Conservation (phyloP, 352 stramenopile species). For the Phytophthora multivora region DNA sequence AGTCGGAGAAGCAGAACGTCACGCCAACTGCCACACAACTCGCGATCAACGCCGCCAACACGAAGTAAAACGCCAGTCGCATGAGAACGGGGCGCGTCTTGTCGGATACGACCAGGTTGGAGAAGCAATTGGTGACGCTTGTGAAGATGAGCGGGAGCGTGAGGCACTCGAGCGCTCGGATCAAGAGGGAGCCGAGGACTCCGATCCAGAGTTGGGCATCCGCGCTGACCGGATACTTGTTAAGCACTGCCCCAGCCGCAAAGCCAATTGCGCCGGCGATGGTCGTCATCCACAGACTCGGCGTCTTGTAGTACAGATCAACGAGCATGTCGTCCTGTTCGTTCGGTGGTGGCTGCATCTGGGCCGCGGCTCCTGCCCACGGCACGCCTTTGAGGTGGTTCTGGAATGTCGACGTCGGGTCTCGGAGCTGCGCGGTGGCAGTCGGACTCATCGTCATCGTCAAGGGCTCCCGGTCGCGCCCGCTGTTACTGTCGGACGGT, state of each 20-base stretch:
- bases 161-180: constrained; percentile 52
- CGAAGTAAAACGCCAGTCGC: constrained; percentile 54
- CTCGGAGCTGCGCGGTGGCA: constrained; percentile 52
- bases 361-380: constrained; percentile 13
- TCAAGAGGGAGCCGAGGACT: constrained; percentile 39
- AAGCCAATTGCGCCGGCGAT: constrained; percentile 44
- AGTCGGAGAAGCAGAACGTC: constrained; percentile 37
- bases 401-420: constrained; percentile 55
- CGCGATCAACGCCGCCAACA: constrained; percentile 45
- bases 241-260: constrained; percentile 41
- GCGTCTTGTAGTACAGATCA: constrained; percentile 55
- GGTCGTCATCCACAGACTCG: constrained; percentile 43
- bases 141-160: constrained; percentile 74
- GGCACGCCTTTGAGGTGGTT: constrained; percentile 34
- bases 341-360: neutral
- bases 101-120: constrained; percentile 55
- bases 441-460: constrained; percentile 68
- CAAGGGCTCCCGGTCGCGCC: constrained; percentile 34
- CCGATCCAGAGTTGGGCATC: constrained; percentile 49
- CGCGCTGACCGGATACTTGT: constrained; percentile 26
- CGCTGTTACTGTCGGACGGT: constrained; percentile 14
- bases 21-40: constrained; percentile 44
- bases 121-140: constrained; percentile 65
- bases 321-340: constrained; percentile 53
- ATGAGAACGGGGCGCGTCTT: constrained; percentile 56